Evolutionary conservation across 148 eudicot species (phyloP).

Genomic region (Nyssa sinensis): DNA sequence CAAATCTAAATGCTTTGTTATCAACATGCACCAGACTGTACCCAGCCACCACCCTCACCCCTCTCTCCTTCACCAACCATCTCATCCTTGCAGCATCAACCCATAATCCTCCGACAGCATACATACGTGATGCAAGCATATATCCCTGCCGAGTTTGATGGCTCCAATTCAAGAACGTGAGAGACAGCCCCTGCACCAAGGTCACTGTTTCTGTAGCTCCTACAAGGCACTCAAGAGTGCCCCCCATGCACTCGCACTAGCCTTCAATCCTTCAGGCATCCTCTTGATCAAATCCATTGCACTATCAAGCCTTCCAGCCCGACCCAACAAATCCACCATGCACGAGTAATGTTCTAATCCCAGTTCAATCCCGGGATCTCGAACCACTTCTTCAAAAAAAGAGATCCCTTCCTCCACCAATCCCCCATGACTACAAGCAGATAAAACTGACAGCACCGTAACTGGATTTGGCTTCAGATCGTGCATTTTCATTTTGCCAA

Average conservation of each 20-base stretch:
- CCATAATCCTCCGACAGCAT: constrained; percentile 68
- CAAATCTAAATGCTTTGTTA: constrained; percentile 45
- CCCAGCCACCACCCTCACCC: constrained; percentile 49
- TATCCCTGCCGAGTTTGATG: constrained; percentile 63
- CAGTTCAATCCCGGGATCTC: constrained; percentile 35
- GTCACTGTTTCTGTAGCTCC: constrained; percentile 36
- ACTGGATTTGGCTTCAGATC: constrained; percentile 66
- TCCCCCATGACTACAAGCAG: constrained; percentile 93
- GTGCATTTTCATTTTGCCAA: constrained; percentile 44
- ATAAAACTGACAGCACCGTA: constrained; percentile 62
- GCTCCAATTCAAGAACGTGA: constrained; percentile 64
- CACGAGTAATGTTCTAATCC: constrained; percentile 73
- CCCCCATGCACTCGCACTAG: constrained; percentile 67
- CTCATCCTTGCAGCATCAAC: constrained; percentile 58
- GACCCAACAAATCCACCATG: constrained; percentile 71
- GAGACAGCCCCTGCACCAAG: constrained; percentile 44
- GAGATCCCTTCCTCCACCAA: constrained; percentile 52
- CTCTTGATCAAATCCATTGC: constrained; percentile 51
- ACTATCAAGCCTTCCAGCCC: constrained; percentile 65
- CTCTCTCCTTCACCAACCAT: constrained; percentile 55
- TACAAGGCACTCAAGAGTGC: constrained; percentile 71
- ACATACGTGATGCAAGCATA: constrained; percentile 63
- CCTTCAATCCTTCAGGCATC: constrained; percentile 42
- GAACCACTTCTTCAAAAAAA: constrained; percentile 52
- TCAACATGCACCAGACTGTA: constrained; percentile 59